These are phyloP conservation scores for Pisolithus sp. DNA, from an alignment of 768 basidiomycete genomes.

Conservation along the genomic window DNA sequence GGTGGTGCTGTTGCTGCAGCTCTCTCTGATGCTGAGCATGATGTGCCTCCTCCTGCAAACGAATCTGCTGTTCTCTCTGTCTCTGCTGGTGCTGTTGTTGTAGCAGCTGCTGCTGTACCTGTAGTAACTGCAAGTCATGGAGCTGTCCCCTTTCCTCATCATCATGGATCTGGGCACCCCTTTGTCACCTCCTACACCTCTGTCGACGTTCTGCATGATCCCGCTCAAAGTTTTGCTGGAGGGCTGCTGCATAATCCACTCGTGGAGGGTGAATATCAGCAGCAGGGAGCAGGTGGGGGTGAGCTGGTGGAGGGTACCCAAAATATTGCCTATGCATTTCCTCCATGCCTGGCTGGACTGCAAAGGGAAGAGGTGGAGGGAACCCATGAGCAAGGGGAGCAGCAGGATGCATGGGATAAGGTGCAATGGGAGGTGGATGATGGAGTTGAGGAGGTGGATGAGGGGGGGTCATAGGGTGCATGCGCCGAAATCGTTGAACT, in stretches of 20 bases:
- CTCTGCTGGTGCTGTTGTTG: neutral
- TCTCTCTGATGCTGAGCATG: neutral
- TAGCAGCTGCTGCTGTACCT: neutral
- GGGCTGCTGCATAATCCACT: neutral
- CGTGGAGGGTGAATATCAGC: too few relatives aligned
- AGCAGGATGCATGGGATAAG: too few relatives aligned
- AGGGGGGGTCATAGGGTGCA: too few relatives aligned
- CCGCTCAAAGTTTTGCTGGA: neutral
- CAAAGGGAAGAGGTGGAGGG: too few relatives aligned
- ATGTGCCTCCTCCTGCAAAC: neutral
- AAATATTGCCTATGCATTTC: too few relatives aligned
- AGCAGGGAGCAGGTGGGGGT: too few relatives aligned
- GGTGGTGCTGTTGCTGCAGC: neutral
- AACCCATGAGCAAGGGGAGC: too few relatives aligned
- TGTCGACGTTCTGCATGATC: neutral
- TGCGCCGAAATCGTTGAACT: too few relatives aligned
- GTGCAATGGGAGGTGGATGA: too few relatives aligned
- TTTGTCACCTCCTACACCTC: neutral
- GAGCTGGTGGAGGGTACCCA: neutral
- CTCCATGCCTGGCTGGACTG: too few relatives aligned
- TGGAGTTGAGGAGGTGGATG: too few relatives aligned
- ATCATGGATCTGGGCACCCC: neutral
- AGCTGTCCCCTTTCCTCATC: neutral
- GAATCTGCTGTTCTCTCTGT: neutral
- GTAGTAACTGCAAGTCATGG: neutral